These are phyloP conservation scores for Saturnispora gosingensis DNA, from an alignment of 805 yeast species.

Conservation along the genomic window DNA sequence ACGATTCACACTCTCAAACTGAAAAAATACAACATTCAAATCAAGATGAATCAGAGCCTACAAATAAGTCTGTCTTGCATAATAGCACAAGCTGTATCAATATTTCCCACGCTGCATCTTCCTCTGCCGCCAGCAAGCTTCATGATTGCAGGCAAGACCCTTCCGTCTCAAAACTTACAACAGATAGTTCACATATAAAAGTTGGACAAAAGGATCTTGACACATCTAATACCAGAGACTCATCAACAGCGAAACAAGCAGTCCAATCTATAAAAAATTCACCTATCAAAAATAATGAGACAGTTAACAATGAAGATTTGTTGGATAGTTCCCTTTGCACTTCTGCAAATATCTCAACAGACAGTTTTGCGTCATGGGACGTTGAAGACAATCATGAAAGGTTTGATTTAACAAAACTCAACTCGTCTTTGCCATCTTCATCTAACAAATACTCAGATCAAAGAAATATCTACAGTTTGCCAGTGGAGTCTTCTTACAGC, in stretches of 20 bases:
- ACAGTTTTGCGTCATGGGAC: conserved; percentile 2
- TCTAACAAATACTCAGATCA: neutral
- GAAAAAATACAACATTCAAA: neutral
- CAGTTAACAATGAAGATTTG: neutral
- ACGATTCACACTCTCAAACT: neutral
- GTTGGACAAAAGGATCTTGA: neutral
- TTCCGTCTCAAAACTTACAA: neutral
- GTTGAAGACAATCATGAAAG: neutral
- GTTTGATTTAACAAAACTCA: neutral
- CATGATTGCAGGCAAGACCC: neutral
- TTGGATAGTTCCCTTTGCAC: neutral
- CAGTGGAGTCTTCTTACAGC: neutral
- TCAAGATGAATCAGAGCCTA: neutral
- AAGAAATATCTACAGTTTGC: neutral
- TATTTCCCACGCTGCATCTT: neutral
- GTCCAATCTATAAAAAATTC: neutral
- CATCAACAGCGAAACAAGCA: neutral
- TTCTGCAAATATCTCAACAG: neutral
- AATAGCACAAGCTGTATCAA: neutral
- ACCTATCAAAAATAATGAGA: neutral
- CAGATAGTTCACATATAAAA: neutral
- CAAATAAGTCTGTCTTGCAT: neutral
- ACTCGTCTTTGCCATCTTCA: neutral
- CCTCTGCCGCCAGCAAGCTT: neutral
- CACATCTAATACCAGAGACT: neutral